Percentiles rank a stretch among this genome's conserved stretches.
These are phyloP conservation scores for Anisodus acutangulus DNA, from an alignment of 257 asterid genomes.

Conservation along the genomic window DNA sequence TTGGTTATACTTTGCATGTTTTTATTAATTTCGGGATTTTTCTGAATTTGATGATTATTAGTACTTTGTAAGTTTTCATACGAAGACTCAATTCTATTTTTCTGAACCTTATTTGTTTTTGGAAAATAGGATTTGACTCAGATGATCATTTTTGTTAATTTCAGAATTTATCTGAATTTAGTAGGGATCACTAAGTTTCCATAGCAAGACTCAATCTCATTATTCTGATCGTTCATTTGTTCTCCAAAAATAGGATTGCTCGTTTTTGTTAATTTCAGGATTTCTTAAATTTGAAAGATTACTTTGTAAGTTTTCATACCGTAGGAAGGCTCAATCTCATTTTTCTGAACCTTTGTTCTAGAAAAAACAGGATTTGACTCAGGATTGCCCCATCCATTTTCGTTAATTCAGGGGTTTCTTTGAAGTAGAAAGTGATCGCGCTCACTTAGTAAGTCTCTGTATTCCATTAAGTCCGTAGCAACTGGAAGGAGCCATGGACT, in stretches of 20 bases:
- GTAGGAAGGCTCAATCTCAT: too few species aligned
- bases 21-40: background rate
- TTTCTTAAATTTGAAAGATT: too few species aligned
- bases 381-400: background rate
- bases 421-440: background rate
- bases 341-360: background rate
- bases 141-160: background rate
- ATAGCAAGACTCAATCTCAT: background rate
- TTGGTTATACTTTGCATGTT: background rate
- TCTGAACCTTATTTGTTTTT: background rate
- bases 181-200: background rate
- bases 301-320: too few species aligned
- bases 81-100: background rate
- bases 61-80: background rate
- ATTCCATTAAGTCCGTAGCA: background rate
- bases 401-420: background rate
- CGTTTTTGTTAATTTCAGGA: too few species aligned
- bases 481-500: slow-evolving; percentile 36
- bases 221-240: too few species aligned
- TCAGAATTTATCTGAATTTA: too few species aligned
- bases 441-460: background rate
- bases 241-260: too few species aligned
- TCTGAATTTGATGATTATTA: background rate
- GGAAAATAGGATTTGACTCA: background rate
- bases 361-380: background rate